Conservation (phyloP, 202 grass and related monocot genomes). For the Setaria viridis region DNA sequence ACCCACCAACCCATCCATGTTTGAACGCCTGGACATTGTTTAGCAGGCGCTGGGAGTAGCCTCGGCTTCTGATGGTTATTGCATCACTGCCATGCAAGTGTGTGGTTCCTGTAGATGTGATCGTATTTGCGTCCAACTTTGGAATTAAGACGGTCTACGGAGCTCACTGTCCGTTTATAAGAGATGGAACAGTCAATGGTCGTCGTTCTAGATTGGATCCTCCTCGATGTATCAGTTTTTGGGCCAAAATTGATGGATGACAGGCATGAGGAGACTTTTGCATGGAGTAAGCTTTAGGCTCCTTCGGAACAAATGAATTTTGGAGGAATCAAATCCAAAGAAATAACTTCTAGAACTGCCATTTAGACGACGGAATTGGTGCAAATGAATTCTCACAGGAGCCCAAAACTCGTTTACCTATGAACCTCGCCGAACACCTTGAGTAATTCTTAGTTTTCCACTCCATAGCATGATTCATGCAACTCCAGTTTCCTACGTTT, state of each 20-base stretch:
- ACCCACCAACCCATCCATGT: conserved; percentile 51
- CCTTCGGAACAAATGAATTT: neutral
- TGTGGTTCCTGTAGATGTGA: neutral
- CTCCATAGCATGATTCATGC: neutral
- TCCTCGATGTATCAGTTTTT: neutral
- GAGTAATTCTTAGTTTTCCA: neutral
- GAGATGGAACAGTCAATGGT: neutral
- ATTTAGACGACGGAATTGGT: neutral
- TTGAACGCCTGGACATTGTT: conserved; percentile 31
- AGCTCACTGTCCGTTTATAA: neutral
- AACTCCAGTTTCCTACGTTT: neutral
- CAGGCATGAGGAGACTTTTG: neutral
- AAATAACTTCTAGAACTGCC: neutral
- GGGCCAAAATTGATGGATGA: neutral
- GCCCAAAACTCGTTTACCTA: too few relatives aligned
- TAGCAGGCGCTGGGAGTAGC: neutral
- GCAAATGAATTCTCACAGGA: neutral
- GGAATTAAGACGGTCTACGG: neutral
- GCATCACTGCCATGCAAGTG: conserved; percentile 4
- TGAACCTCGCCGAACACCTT: too few relatives aligned
- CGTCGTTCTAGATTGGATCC: neutral
- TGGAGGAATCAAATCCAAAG: neutral
- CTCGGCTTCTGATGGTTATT: neutral
- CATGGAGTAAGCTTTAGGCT: neutral
- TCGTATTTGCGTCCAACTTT: neutral